Base-by-base conservation (phyloP, 1,139 yeast genomes). In the Nakaseomyces glabratus region DNA sequence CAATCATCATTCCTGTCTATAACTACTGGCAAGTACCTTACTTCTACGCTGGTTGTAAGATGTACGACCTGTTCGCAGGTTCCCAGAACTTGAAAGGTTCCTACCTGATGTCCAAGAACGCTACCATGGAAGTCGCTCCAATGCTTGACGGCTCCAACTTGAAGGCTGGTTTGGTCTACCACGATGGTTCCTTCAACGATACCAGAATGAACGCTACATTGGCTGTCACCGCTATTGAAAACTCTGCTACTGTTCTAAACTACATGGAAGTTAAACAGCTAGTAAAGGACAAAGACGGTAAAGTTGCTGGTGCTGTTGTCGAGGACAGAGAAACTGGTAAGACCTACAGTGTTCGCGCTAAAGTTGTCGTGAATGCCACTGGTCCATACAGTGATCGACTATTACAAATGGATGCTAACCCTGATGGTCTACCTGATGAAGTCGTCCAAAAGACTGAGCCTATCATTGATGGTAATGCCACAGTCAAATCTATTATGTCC, bases 21-120 rank as follows among this genome's bases (percentile, higher is more conserved):
- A 78, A 76, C 55, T 84, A 86, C 76, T 88, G 96, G 96, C 94
- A 86, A 65, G 74, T 85, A 40, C 97, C 97, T 35, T 88, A 88
- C 66, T 86, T 82, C 66, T 88, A 82, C 66, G 77, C 74, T 33
- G 97, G 97, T 42, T 82, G 93, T 56, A 82, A 86, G 62, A 70
- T 82, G 73, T 88, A 88, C 65, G 97, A 88, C 61, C 66, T 90
- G 65, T 80, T 88, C 56, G 96, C 97, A 24, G 97, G 96, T 34
- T 66, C 70, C 46, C 93, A 85, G 60, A 85, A 85, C 64, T 69
- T 88, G 61, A 76, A 85, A 57, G 68, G 75, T 41, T 79, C 94
- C 22, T 86, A 85, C 52, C 62, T 84, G 43, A 68, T 86, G 57
- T 70, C 85, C 34, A 71, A 77, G 43, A 68, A 73, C 40, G 70